Evolutionary conservation across 345 rosid genomes (phyloP).

Genomic region (Capsella bursapastoris): DNA sequence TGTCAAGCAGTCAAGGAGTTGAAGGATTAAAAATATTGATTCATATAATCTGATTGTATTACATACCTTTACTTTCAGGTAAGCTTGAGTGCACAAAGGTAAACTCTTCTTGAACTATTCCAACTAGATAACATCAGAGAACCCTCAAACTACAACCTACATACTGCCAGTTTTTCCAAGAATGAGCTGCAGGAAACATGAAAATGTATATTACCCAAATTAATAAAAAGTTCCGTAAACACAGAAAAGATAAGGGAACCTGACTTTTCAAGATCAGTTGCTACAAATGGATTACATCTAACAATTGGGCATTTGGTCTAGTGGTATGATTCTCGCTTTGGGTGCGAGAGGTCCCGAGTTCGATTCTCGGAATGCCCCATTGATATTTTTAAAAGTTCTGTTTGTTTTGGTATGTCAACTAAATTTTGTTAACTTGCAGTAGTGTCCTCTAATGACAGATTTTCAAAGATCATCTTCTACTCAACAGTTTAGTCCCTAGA

Average conservation of each 20-base stretch:
- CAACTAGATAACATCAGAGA: background rate
- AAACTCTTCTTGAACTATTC: background rate
- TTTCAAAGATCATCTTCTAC: background rate
- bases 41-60: background rate
- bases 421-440: constrained; percentile 7
- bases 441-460: background rate
- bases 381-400: constrained; percentile 7
- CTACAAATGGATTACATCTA: constrained; percentile 11
- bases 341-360: constrained; percentile 46
- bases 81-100: background rate
- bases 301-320: constrained; percentile 38
- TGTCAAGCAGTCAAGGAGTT: background rate
- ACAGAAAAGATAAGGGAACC: background rate
- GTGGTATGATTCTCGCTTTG: constrained; percentile 48
- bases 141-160: background rate
- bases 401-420: background rate
- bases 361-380: constrained; percentile 41
- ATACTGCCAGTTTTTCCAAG: background rate
- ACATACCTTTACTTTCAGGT: constrained; percentile 11
- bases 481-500: constrained; percentile 6
- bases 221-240: background rate
- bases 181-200: background rate
- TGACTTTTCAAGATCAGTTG: background rate
- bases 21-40: background rate
- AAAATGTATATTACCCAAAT: background rate